These are phyloP conservation scores for Petunia secreta DNA, from an alignment of 257 asterid genomes.

Conservation along the genomic window DNA sequence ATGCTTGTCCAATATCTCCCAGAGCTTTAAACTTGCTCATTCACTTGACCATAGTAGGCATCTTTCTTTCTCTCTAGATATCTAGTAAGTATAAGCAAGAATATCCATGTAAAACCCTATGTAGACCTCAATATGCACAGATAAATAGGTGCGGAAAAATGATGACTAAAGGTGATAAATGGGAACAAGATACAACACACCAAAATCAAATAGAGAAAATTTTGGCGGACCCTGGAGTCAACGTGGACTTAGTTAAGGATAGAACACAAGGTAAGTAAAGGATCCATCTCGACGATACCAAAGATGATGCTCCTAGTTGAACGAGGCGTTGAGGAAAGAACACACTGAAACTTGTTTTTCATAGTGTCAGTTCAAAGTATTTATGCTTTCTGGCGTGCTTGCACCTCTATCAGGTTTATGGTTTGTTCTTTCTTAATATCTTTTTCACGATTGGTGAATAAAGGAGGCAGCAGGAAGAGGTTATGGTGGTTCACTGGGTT, in stretches of 20 bases:
- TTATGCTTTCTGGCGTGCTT: neutral
- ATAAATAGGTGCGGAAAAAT: neutral
- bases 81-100: neutral
- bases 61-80: too few relatives aligned
- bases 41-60: too few relatives aligned
- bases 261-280: neutral
- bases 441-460: neutral
- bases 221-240: neutral
- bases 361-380: neutral
- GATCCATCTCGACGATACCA: neutral
- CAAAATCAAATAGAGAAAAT: neutral
- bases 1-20: too few relatives aligned
- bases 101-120: neutral
- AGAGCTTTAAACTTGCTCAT: too few relatives aligned
- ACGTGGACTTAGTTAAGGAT: neutral
- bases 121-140: neutral
- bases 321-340: neutral
- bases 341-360: neutral
- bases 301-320: constrained; percentile 6
- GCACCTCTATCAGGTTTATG: neutral
- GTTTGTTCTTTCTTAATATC: neutral
- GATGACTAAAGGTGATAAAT: neutral
- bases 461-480: neutral
- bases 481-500: neutral
- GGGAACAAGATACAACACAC: neutral